Evolutionary conservation across 305 asterid species (phyloP).

Genomic region (Solanum hybrid): DNA sequence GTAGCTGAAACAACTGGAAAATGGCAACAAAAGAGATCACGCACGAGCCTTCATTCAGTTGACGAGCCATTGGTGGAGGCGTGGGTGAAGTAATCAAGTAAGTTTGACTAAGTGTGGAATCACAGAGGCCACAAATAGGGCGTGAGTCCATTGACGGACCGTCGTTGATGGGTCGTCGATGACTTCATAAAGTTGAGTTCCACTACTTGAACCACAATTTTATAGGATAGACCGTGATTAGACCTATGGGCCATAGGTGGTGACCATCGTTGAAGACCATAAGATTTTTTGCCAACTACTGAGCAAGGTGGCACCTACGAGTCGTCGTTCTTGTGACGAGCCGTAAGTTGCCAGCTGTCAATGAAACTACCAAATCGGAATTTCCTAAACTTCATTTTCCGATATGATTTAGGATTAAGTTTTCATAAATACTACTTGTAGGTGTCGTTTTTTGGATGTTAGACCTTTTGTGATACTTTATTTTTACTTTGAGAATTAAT

Average conservation of each 20-base stretch:
- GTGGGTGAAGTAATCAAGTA: background rate
- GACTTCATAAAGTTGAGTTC: background rate
- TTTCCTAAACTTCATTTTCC: background rate
- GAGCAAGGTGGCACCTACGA: background rate
- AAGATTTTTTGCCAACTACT: background rate
- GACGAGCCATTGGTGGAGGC: background rate
- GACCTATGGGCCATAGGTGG: background rate
- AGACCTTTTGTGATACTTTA: background rate
- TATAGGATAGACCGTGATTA: too few relatives aligned
- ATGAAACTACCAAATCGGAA: background rate
- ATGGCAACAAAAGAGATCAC: background rate
- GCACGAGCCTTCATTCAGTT: background rate
- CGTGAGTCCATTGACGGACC: background rate
- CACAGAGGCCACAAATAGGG: background rate
- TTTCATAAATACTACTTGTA: too few relatives aligned
- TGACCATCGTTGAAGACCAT: background rate
- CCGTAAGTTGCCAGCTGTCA: background rate
- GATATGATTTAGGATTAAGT: too few relatives aligned
- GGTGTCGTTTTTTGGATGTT: background rate
- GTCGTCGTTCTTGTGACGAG: too few relatives aligned
- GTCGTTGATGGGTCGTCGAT: background rate
- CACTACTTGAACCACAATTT: too few relatives aligned
- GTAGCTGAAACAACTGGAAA: background rate
- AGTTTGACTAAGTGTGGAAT: too few relatives aligned
- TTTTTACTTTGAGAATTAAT: too few relatives aligned